Base-by-base conservation (phyloP, 2,329 filamentous ascomycete species). In the Aaosphaeria pasadenensis region DNA sequence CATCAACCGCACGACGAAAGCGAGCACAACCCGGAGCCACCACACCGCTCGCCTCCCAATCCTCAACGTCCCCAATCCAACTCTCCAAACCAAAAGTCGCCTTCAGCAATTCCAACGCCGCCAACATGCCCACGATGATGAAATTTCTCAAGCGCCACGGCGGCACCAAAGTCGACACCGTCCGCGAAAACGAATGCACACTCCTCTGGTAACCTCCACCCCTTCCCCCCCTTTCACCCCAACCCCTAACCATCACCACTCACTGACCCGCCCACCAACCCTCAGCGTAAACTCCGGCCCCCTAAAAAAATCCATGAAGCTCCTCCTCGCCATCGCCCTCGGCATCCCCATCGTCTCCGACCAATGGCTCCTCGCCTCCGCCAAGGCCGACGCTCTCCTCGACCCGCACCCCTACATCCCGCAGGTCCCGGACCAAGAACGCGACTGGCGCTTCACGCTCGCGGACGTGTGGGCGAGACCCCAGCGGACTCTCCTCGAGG, bases 311-410 rank as follows among this genome's bases (percentile, higher is more conserved):
- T 76, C 75, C 1, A 58, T 67, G 11, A 79, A 79, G 47, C 59
- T 79, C 3, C 60, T 79, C 4, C 64, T 71, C 11, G 66, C 72
- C 4, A 60, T 79, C 5, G 67, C 71, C 7, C 56, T 69, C 1
- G 74, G 74, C 7, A 71, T 74, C 42, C 62, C 65, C 4, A 71
- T 80, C 30, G 71, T 79, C 3, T 74, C 71, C 1, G 74, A 79
- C 46, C 56, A 67, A 4, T 79, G 77, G 77, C 57, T 78, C 5
- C 43, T 52, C 0, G 66, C 73, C 4, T 75, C 72, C 29, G 60
- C 65, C 11, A 60, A 65, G 32, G 53, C 60, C n/a, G 60, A 58
- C 2, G 48, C 53, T 4, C 58, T 78, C 11, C 67, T 76, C 4
- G 58, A 69, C 2, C 54, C 70, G 1, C 46, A 57, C 0, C 43